Percentiles rank a stretch among this genome's conserved stretches.
Evolutionary conservation across 2,329 filamentous ascomycete genomes (phyloP).

Genomic region (Dactylellina parvicollis): DNA sequence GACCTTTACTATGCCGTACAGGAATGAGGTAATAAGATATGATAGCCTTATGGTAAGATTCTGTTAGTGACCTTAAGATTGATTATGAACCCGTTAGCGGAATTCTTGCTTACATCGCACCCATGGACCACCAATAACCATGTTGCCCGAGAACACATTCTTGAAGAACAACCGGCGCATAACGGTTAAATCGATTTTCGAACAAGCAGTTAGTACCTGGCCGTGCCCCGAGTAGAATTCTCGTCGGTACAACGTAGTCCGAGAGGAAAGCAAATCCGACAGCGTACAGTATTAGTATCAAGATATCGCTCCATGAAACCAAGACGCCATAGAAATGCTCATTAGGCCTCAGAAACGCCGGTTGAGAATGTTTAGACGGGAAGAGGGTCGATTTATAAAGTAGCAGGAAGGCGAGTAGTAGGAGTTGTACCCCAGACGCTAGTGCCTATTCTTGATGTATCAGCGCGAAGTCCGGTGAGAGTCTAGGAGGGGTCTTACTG

Average conservation of each 20-base stretch:
- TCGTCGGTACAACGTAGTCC: not conserved
- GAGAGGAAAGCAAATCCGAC: conserved; percentile 1
- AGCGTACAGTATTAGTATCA: not conserved
- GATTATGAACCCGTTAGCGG: not conserved
- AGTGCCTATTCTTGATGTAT: not conserved
- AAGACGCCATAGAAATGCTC: not conserved
- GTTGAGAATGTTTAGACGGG: not conserved
- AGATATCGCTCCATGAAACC: not conserved
- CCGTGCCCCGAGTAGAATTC: not conserved
- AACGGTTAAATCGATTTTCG: not conserved
- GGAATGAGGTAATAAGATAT: not conserved
- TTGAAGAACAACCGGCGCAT: not conserved
- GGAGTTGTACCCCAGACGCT: not conserved
- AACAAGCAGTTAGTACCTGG: not conserved
- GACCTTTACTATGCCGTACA: not conserved
- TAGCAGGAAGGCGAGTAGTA: not conserved
- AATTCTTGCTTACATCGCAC: conserved; percentile 9
- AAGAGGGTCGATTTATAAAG: not conserved
- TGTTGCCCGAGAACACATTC: conserved; percentile 8
- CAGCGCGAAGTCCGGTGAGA: not conserved
- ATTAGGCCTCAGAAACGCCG: not conserved
- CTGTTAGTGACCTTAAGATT: not conserved
- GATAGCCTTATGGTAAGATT: not conserved
- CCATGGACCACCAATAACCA: conserved; percentile 8
- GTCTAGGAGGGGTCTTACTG: not conserved